These are phyloP conservation scores for Quercus agrifolia DNA, from an alignment of 306 rosid species.

Conservation along the genomic window DNA sequence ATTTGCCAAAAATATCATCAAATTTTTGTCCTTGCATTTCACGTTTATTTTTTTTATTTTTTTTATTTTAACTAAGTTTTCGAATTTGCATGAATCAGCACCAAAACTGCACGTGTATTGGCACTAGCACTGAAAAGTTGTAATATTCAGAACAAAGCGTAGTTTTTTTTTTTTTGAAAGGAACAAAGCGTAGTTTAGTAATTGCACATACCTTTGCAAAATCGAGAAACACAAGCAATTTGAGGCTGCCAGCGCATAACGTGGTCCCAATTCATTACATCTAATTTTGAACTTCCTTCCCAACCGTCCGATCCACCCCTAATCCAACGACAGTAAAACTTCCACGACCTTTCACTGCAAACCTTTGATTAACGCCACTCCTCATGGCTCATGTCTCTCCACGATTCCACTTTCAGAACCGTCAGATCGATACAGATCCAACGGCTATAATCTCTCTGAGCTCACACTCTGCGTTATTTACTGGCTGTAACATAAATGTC, in stretches of 20 bases:
- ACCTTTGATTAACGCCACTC: slow-evolving; percentile 59
- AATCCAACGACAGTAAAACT: slow-evolving; percentile 15
- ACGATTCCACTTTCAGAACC: slow-evolving; percentile 33
- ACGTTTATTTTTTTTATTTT: too few relatives aligned
- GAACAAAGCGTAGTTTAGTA: neutral
- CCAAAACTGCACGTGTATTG: neutral
- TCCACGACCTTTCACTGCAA: slow-evolving; percentile 48
- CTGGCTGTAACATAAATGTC: slow-evolving; percentile 11
- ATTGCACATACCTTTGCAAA: neutral
- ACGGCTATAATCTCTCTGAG: slow-evolving; percentile 17
- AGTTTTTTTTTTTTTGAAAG: too few relatives aligned
- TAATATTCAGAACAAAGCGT: neutral
- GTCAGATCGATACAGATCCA: slow-evolving; percentile 20
- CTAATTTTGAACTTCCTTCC: neutral
- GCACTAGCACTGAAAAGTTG: neutral
- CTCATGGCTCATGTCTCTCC: slow-evolving; percentile 55
- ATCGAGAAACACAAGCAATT: slow-evolving; percentile 9
- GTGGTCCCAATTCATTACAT: slow-evolving; percentile 32
- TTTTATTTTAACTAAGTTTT: too few relatives aligned
- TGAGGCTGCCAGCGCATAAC: slow-evolving; percentile 1
- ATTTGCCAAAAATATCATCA: too few relatives aligned
- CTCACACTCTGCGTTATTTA: neutral
- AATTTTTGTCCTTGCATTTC: too few relatives aligned
- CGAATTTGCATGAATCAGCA: too few relatives aligned
- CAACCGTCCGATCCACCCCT: slow-evolving; percentile 26